phyloP scores from a whole-genome alignment of 1,284 basidiomycete species.

The Sphagnurus paluster region DNA sequence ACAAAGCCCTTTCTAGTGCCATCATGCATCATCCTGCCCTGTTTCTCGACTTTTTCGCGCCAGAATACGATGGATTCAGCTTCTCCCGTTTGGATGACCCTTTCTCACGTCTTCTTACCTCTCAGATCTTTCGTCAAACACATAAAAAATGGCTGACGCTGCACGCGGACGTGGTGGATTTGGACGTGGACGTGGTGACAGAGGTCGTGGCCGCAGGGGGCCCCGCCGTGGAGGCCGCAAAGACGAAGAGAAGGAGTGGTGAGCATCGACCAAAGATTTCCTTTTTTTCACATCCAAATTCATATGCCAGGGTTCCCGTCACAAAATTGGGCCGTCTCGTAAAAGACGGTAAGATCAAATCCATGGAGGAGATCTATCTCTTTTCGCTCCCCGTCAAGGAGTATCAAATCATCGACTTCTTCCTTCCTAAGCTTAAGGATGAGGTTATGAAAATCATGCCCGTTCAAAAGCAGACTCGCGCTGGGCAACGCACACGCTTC shows the following conservation, averaged over 20 bases:
- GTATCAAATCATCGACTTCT: constrained; percentile 97
- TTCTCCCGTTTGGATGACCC: constrained; percentile 30
- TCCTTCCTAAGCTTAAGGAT: constrained; percentile 98
- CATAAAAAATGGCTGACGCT: constrained; percentile 76
- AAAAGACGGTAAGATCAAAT: constrained; percentile 99
- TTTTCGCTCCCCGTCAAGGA: constrained; percentile 99
- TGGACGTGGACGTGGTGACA: constrained; percentile 86
- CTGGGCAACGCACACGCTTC: constrained; percentile 99
- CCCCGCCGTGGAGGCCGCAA: constrained; percentile 95
- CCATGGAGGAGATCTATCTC: constrained; percentile 99
- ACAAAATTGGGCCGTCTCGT: constrained; percentile 99
- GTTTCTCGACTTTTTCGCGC: constrained; percentile 6
- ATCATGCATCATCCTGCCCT: not conserved
- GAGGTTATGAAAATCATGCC: constrained; percentile 99
- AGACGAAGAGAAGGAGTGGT: constrained; percentile 99
- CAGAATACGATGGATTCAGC: constrained; percentile 34
- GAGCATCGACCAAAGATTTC: constrained; percentile 32
- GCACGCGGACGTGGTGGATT: constrained; percentile 83
- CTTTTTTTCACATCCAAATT: constrained; percentile 1
- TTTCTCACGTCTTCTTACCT: constrained; percentile 20
- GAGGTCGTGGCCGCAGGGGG: constrained; percentile 85
- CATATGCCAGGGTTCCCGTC: constrained; percentile 81
- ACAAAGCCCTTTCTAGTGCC: not conserved
- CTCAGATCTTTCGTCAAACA: constrained; percentile 22
- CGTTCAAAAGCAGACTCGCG: constrained; percentile 99